These are phyloP conservation scores for Truncatella angustata DNA, from an alignment of 2,329 filamentous ascomycete species.

Conservation along the genomic window DNA sequence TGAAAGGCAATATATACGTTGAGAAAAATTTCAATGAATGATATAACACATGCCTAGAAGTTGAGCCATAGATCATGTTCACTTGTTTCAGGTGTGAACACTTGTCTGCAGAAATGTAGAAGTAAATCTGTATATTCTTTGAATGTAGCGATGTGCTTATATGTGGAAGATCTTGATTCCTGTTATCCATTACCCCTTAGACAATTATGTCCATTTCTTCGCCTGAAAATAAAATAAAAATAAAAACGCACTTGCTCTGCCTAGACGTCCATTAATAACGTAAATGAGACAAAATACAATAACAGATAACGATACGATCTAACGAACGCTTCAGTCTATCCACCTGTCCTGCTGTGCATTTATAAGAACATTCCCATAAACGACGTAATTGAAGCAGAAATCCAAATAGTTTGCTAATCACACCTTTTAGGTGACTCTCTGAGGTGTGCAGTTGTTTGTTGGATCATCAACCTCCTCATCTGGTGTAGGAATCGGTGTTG, in stretches of 20 bases:
- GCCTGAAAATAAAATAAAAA: not conserved
- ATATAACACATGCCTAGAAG: too few species aligned
- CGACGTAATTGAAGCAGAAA: not conserved
- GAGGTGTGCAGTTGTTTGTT: conserved; percentile 4
- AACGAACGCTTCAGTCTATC: not conserved
- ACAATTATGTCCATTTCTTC: not conserved
- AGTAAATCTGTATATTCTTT: not conserved
- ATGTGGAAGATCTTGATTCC: not conserved
- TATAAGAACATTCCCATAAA: not conserved
- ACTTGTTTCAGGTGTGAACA: too few species aligned
- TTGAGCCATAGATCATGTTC: too few species aligned
- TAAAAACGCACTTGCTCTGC: too few species aligned
- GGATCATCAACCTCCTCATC: conserved; percentile 5
- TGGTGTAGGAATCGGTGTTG: not conserved
- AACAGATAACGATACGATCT: not conserved
- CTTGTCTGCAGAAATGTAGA: not conserved
- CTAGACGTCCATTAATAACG: too few species aligned
- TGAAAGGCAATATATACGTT: too few species aligned
- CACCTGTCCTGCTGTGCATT: not conserved
- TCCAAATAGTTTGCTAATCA: not conserved
- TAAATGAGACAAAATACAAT: not conserved
- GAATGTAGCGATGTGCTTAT: not conserved
- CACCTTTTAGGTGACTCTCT: not conserved
- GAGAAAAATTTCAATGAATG: too few species aligned
- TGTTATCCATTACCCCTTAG: not conserved